Conservation (phyloP, 176 grass and related monocot genomes). For the Triticum timopheevii region DNA sequence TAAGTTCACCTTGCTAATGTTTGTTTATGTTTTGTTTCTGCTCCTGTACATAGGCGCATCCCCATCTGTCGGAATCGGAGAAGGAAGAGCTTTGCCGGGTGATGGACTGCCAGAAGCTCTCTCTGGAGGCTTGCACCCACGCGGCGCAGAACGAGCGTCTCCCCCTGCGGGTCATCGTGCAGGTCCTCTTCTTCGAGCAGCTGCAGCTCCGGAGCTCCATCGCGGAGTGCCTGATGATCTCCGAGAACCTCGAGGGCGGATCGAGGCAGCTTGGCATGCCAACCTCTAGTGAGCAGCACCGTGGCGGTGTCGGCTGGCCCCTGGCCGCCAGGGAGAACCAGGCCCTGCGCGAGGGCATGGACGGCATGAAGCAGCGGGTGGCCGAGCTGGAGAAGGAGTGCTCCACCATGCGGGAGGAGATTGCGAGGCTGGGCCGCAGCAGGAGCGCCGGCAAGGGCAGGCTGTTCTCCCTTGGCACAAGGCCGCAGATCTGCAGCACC, state of each 20-base stretch:
- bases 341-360: conserved; percentile 53
- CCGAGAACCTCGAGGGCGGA: conserved; percentile 51
- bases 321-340: conserved; percentile 49
- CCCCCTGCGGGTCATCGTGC: conserved; percentile 64
- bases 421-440: conserved; percentile 53
- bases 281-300: conserved; percentile 40
- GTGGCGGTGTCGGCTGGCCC: conserved; percentile 18
- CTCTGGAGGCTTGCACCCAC: conserved; percentile 79
- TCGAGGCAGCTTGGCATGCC: conserved; percentile 45
- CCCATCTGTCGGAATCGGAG: conserved; percentile 53
- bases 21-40: not conserved
- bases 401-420: conserved; percentile 57
- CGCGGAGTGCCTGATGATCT: conserved; percentile 63
- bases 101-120: conserved; percentile 88
- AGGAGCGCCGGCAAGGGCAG: conserved; percentile 29
- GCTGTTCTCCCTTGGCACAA: conserved; percentile 20
- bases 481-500: conserved; percentile 51
- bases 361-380: conserved; percentile 61
- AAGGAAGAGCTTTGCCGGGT: conserved; percentile 72
- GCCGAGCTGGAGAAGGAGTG: conserved; percentile 82
- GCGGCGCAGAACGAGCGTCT: conserved; percentile 75
- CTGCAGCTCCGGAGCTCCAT: conserved; percentile 76
- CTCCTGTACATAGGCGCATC: conserved; percentile 52
- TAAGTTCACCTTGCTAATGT: not conserved
- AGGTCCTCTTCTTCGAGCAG: conserved; percentile 92